phyloP scores from a whole-genome alignment of 2,329 filamentous ascomycete genomes.

The Colletotrichum scovillei region DNA sequence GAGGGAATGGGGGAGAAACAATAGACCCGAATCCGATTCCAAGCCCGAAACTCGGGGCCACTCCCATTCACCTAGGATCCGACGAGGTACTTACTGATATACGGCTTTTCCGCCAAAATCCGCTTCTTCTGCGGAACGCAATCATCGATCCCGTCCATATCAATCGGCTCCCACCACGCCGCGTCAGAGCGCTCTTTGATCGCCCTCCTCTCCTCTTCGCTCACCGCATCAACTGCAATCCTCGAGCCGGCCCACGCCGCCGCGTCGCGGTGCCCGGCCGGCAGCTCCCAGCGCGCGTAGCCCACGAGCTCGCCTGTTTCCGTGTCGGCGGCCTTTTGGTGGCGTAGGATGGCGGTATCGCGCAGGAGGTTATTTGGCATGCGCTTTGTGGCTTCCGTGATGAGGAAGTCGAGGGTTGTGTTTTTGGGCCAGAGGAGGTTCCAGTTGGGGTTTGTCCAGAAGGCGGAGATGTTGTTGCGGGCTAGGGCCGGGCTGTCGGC shows the following conservation, averaged over 20 bases:
- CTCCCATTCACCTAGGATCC: neutral
- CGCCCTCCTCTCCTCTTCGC: conserved; percentile 26
- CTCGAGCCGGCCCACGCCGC: conserved; percentile 31
- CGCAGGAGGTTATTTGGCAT: conserved; percentile 36
- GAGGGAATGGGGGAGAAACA: too few species aligned
- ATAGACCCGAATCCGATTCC: too few species aligned
- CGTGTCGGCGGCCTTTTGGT: conserved; percentile 39
- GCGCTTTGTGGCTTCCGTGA: conserved; percentile 29
- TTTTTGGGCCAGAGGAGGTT: conserved; percentile 32
- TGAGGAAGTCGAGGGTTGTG: conserved; percentile 29
- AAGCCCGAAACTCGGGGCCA: neutral
- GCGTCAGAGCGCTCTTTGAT: conserved; percentile 18
- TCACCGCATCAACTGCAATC: conserved; percentile 30
- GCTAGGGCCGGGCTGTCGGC: conserved; percentile 38
- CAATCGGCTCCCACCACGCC: conserved; percentile 29
- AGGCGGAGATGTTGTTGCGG: conserved; percentile 42
- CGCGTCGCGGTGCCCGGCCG: conserved; percentile 17
- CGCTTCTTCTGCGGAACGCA: conserved; percentile 26
- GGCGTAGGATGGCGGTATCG: conserved; percentile 36
- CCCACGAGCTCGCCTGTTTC: conserved; percentile 39
- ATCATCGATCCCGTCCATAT: conserved; percentile 15
- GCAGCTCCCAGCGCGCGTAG: conserved; percentile 40
- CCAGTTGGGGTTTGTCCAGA: conserved; percentile 41
- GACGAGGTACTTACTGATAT: conserved; percentile 33
- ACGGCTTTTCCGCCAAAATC: conserved; percentile 22